Evolutionary conservation across 306 rosid species (phyloP).

Genomic region (Amphicarpaea edgeworthii): DNA sequence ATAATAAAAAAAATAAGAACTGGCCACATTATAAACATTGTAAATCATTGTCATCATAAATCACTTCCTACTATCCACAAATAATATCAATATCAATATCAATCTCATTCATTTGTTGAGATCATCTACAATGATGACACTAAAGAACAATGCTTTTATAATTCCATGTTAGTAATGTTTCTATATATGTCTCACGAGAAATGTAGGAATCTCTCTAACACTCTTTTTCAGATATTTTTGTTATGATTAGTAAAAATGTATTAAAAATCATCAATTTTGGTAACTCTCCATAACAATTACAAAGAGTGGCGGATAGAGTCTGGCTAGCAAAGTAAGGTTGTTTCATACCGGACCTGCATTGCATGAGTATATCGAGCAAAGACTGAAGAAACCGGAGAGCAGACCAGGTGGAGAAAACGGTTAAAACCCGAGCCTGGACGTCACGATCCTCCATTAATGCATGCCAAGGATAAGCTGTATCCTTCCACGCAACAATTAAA

Average conservation of each 20-base stretch:
- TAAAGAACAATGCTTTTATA: neutral
- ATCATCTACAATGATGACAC: neutral
- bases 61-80: neutral
- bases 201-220: too few relatives aligned
- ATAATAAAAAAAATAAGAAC: too few relatives aligned
- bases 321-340: too few relatives aligned
- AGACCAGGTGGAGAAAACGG: constrained; percentile 82
- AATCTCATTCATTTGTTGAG: neutral
- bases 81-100: too few relatives aligned
- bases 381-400: constrained; percentile 75
- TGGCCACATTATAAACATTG: neutral
- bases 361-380: constrained; percentile 76
- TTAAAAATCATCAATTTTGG: too few relatives aligned
- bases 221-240: too few relatives aligned
- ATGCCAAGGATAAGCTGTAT: constrained; percentile 60
- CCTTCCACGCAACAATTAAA: constrained; percentile 77
- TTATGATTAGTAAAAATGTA: too few relatives aligned
- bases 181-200: too few relatives aligned
- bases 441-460: constrained; percentile 52
- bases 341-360: constrained; percentile 43
- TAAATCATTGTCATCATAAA: neutral
- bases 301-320: too few relatives aligned
- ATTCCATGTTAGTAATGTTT: too few relatives aligned
- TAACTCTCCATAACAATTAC: too few relatives aligned
- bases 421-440: constrained; percentile 64